Conservation (phyloP, 192 early-diverging fungal species). For the Backusella psychrophila region DNA sequence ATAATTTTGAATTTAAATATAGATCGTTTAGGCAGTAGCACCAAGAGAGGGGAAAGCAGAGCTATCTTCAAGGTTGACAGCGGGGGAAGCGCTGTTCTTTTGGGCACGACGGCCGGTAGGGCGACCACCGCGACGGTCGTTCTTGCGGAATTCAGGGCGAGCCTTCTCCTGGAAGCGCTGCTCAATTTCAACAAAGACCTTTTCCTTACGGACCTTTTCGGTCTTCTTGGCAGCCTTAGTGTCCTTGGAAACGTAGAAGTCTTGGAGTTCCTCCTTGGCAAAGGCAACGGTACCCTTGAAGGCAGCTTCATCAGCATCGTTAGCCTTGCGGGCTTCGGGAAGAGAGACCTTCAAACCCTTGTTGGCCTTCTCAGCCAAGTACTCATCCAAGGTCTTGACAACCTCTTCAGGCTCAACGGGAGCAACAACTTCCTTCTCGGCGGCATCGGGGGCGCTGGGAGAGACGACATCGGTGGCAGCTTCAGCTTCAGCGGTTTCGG, state of each 20-base stretch:
- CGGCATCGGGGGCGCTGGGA: slow-evolving; percentile 32
- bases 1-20: slow-evolving; percentile 7
- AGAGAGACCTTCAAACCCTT: slow-evolving; percentile 58
- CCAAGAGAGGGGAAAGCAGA: slow-evolving; percentile 72
- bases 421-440: slow-evolving; percentile 37
- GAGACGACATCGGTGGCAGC: slow-evolving; percentile 23
- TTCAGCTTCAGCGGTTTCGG: slow-evolving; percentile 57
- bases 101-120: slow-evolving; percentile 29
- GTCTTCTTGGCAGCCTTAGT: slow-evolving; percentile 36
- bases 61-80: slow-evolving; percentile 67
- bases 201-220: slow-evolving; percentile 68
- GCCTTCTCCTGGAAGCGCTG: slow-evolving; percentile 74
- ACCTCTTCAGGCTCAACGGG: slow-evolving; percentile 73
- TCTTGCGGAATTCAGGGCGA: slow-evolving; percentile 60
- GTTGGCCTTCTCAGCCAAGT: slow-evolving; percentile 67
- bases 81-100: slow-evolving; percentile 45
- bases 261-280: slow-evolving; percentile 70
- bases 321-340: slow-evolving; percentile 72
- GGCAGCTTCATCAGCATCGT: slow-evolving; percentile 82
- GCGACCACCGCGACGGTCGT: slow-evolving; percentile 39
- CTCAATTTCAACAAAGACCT: slow-evolving; percentile 75
- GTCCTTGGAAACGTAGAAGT: slow-evolving; percentile 69
- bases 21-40: slow-evolving; percentile 26
- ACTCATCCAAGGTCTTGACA: slow-evolving; percentile 87
- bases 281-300: slow-evolving; percentile 79